Conservation (phyloP, 805 yeast species). For the Pichia scutulata region DNA sequence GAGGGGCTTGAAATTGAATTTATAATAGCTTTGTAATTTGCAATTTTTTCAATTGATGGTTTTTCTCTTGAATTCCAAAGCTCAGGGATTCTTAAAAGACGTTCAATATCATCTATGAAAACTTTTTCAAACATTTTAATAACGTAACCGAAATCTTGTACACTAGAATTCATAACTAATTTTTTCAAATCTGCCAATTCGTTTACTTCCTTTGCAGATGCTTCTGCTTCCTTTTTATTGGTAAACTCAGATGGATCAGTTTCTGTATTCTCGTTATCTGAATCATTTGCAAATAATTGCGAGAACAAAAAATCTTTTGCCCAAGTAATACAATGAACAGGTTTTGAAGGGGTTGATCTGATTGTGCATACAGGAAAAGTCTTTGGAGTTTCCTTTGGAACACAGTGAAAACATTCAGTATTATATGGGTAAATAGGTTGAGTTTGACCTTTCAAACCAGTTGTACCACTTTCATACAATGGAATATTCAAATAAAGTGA, state of each 20-base stretch:
- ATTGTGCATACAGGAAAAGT: conserved; percentile 95
- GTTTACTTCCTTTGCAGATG: conserved; percentile 57
- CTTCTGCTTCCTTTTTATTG: conserved; percentile 56
- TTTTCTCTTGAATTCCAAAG: conserved; percentile 67
- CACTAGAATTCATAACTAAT: conserved; percentile 22
- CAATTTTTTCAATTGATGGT: conserved; percentile 37
- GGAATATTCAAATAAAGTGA: conserved; percentile 68
- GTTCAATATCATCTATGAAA: conserved; percentile 69
- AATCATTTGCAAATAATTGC: conserved; percentile 49
- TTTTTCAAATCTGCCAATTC: conserved; percentile 48
- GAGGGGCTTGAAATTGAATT: background rate
- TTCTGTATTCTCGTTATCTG: conserved; percentile 25
- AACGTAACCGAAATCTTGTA: conserved; percentile 25
- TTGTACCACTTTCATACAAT: conserved; percentile 88
- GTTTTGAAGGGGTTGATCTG: conserved; percentile 92
- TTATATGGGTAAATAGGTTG: conserved; percentile 79
- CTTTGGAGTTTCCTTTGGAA: conserved; percentile 78
- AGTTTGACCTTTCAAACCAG: conserved; percentile 91
- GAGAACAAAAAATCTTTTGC: conserved; percentile 84
- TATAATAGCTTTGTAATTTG: background rate
- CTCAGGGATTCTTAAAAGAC: conserved; percentile 61
- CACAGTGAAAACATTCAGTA: conserved; percentile 93
- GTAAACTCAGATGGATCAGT: conserved; percentile 46
- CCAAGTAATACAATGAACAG: conserved; percentile 96
- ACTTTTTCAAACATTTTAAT: conserved; percentile 48